phyloP scores from a whole-genome alignment of 768 basidiomycete genomes.

The Dentipellis fragilis region DNA sequence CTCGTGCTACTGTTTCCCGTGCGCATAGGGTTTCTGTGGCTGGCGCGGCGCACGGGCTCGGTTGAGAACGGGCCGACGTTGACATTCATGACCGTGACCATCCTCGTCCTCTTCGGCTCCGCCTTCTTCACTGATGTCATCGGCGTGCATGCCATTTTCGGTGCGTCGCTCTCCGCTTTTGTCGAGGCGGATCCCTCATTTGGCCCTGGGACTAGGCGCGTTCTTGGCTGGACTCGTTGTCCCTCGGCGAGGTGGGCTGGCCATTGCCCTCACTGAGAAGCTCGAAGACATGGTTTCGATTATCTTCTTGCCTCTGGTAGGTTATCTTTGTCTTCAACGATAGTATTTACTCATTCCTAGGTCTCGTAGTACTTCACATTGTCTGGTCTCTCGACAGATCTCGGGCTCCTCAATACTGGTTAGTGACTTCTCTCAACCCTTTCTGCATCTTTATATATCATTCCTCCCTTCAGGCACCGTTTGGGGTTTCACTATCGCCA shows the following conservation, averaged over 20 bases:
- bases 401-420: conserved; percentile 77
- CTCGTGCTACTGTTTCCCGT: conserved; percentile 65
- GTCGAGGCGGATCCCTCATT: neutral
- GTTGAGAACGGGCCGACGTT: conserved; percentile 76
- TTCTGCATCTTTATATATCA: no score
- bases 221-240: conserved; percentile 77
- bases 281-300: conserved; percentile 93
- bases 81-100: conserved; percentile 80
- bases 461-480: conserved; percentile 41
- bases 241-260: conserved; percentile 81
- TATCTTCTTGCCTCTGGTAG: conserved; percentile 78
- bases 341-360: no score
- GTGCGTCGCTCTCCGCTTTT: conserved; percentile 23
- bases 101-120: conserved; percentile 72
- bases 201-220: conserved; percentile 37
- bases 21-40: conserved; percentile 51
- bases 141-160: conserved; percentile 88
- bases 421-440: neutral
- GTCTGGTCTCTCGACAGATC: conserved; percentile 83
- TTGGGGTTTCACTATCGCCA: conserved; percentile 84
- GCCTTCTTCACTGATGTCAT: conserved; percentile 93
- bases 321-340: conserved; percentile 10
- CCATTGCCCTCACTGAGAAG: conserved; percentile 84
- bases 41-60: conserved; percentile 72
- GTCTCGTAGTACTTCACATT: conserved; percentile 73